Evolutionary conservation across 2,329 filamentous ascomycete species (phyloP), one percentile per base, ranked within the genome.

Genomic region (Ophiocordyceps polyrhachis-furcata): DNA sequence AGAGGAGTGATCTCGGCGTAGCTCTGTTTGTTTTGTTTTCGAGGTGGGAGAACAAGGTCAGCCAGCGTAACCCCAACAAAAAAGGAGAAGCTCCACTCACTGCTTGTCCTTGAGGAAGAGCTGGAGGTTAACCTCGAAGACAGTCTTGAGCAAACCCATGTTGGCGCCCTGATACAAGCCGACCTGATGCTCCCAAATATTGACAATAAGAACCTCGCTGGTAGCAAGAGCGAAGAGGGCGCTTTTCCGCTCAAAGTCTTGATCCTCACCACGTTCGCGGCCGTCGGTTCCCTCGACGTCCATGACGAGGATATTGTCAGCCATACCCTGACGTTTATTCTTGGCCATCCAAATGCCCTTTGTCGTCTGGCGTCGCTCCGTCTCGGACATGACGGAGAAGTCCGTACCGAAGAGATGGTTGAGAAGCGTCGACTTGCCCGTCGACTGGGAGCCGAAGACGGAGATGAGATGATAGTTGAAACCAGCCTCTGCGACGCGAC

Each of bases 301-400:
- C 91, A 98, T 98, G 54, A 98, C 91, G 50, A 98, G 70, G 55
- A 98, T 95, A 63, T 98, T 98, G 56, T 94, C 86, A 45, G 89
- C 88, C 87, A 96, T 95, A 46, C 67, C 61, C 51, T 67, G 63
- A 52, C 72, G 71, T 69, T 93, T 94, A 66, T 96, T 96, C 69
- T 94, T 93, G 51, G 88, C 93, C 81, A 98, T 82, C 91, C 91
- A 98, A 60, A 98, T 98, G 58, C 91, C 91, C 70, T 96, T 98
- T 41, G 91, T 98, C 0, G 91, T 98, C 71, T 98, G 91, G 49
- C 87, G 80, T 51, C 91, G 78, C 62, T 95, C 87, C 49, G 79
- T 73, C 71, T 98, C 91, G 55, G 86, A 85, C 91, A 98, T 98
- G 59, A 98, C 89, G 53, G 86, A 89, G 67, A 98, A 98, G 46